Percentiles rank a stretch among this genome's conserved stretches.
phyloP scores from a whole-genome alignment of 208 protist genomes.

The Trypanosoma melophagium region DNA sequence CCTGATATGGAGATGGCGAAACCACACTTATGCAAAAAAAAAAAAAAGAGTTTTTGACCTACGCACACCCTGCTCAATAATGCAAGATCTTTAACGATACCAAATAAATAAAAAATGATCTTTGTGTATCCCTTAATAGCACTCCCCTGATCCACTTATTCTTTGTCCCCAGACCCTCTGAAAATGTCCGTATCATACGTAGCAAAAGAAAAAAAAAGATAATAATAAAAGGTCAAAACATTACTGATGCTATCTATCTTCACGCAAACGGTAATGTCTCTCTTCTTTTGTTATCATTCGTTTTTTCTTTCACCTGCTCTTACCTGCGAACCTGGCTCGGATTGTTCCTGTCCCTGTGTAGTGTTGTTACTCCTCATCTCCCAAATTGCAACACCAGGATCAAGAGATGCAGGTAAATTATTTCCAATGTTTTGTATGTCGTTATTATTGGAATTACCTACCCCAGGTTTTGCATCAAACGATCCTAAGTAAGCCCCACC shows the following conservation, averaged over 20 bases:
- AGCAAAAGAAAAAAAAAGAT: too few species aligned
- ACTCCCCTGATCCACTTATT: too few species aligned
- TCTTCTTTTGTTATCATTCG: not conserved
- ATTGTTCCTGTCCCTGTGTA: not conserved
- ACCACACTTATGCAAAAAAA: constrained; percentile 5
- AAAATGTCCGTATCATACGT: too few species aligned
- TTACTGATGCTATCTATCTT: not conserved
- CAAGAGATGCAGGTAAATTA: not conserved
- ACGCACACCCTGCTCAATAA: not conserved
- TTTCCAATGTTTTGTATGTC: not conserved
- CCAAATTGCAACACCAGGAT: not conserved
- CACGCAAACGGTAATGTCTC: not conserved
- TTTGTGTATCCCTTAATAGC: not conserved
- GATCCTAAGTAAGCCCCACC: not conserved
- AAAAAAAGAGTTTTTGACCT: not conserved
- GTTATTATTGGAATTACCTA: constrained; percentile 3
- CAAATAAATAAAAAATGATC: not conserved
- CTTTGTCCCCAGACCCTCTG: too few species aligned
- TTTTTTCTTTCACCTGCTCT: not conserved
- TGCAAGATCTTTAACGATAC: too few species aligned
- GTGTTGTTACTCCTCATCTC: not conserved
- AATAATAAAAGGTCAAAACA: too few species aligned
- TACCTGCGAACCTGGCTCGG: not conserved
- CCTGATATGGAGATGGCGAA: not conserved
- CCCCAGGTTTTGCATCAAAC: constrained; percentile 1